Evolutionary conservation across 345 rosid species (phyloP).

Genomic region (Clausena lansium): DNA sequence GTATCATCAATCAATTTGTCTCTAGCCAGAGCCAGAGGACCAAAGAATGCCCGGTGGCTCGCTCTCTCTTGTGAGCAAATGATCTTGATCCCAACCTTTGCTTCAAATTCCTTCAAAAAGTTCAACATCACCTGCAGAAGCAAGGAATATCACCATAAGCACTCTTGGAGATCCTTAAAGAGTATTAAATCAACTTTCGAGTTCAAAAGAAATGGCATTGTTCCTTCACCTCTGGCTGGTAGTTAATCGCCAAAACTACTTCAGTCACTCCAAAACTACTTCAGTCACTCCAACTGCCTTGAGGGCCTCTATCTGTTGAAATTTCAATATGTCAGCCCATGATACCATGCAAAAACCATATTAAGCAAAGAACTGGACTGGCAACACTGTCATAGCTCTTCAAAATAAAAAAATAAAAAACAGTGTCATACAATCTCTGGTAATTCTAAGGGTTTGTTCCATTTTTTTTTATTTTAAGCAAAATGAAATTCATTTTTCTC

Average conservation of each 20-base stretch:
- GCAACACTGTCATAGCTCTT: neutral
- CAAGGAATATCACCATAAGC: neutral
- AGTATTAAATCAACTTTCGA: neutral
- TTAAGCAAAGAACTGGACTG: neutral
- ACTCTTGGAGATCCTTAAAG: neutral
- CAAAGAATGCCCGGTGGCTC: conserved; percentile 99
- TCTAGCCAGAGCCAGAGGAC: conserved; percentile 97
- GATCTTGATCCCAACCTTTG: conserved; percentile 85
- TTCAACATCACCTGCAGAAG: conserved; percentile 76
- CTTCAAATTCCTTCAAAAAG: conserved; percentile 88
- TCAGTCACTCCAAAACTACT: too few species aligned
- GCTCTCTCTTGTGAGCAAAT: conserved; percentile 97
- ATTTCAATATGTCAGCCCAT: neutral
- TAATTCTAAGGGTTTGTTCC: too few species aligned
- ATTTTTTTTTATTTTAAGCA: neutral
- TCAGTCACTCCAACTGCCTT: conserved; percentile 91
- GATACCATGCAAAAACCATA: neutral
- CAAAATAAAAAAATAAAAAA: neutral
- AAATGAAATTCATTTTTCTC: neutral
- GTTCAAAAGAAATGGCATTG: neutral
- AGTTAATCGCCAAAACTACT: conserved; percentile 96
- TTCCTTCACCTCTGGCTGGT: conserved; percentile 86
- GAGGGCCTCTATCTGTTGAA: conserved; percentile 86
- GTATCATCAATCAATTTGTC: conserved; percentile 80
- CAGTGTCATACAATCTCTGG: neutral